phyloP scores from a whole-genome alignment of 768 basidiomycete genomes.

The Termitomyces eurrhizus region DNA sequence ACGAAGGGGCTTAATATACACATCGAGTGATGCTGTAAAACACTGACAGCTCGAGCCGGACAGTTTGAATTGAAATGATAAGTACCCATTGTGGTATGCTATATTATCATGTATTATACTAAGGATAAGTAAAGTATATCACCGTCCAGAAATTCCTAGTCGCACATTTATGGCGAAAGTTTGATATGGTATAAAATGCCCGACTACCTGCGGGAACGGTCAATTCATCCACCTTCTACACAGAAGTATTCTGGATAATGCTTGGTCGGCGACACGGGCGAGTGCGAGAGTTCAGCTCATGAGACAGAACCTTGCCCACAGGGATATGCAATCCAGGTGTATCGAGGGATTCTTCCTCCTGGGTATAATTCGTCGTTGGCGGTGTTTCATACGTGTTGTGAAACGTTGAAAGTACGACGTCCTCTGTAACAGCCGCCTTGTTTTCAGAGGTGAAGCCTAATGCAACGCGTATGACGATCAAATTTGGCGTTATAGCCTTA shows the following conservation, averaged over 20 bases:
- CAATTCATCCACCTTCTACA: neutral
- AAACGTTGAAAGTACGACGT: neutral
- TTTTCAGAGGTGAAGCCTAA: neutral
- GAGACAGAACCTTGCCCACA: neutral
- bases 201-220: neutral
- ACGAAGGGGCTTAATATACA: too few relatives aligned
- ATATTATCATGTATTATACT: neutral
- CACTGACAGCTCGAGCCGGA: neutral
- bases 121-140: neutral
- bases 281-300: neutral
- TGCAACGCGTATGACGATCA: constrained; percentile 1
- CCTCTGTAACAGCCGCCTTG: neutral
- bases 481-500: neutral
- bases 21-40: neutral
- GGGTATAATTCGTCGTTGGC: neutral
- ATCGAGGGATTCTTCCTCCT: neutral
- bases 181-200: neutral
- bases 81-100: neutral
- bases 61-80: neutral
- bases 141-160: neutral
- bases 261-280: neutral
- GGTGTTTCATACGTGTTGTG: neutral
- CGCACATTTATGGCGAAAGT: neutral
- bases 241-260: neutral
- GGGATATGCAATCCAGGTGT: neutral